phyloP scores from a whole-genome alignment of 805 yeast species.

The Candida koratica region DNA sequence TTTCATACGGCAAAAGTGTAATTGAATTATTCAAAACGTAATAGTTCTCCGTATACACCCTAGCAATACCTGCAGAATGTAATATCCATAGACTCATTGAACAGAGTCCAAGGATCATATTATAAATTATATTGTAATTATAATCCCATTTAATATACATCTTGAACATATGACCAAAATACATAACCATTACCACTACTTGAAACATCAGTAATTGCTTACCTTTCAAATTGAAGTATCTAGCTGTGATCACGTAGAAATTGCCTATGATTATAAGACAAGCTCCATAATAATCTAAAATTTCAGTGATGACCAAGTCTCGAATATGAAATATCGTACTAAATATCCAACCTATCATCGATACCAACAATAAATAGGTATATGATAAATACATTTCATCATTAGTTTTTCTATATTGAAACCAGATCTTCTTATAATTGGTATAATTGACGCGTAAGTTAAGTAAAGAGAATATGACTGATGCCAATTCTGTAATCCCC shows the following conservation, averaged over 20 bases:
- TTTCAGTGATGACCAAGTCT: conserved; percentile 35
- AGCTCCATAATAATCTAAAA: conserved; percentile 42
- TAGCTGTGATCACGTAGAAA: conserved; percentile 30
- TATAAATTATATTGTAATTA: conserved; percentile 31
- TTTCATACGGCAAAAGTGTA: conserved; percentile 37
- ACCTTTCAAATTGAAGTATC: conserved; percentile 26
- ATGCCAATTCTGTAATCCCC: conserved; percentile 36
- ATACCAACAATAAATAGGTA: conserved; percentile 22
- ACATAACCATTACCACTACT: conserved; percentile 16
- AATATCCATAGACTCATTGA: conserved; percentile 32
- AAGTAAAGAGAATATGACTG: conserved; percentile 32
- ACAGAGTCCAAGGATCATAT: conserved; percentile 28
- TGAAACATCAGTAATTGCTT: conserved; percentile 18
- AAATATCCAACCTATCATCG: conserved; percentile 35
- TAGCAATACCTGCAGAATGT: conserved; percentile 24
- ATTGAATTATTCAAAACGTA: conserved; percentile 32
- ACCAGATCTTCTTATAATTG: conserved; percentile 24
- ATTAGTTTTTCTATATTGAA: conserved; percentile 22
- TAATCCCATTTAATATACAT: conserved; percentile 37
- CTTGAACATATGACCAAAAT: conserved; percentile 26
- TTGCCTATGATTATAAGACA: conserved; percentile 33
- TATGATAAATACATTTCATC: conserved; percentile 30
- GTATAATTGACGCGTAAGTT: conserved; percentile 33
- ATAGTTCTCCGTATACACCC: conserved; percentile 14
- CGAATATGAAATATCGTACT: conserved; percentile 38